phyloP scores from a whole-genome alignment of 1,284 basidiomycete species.

The Thelephora terrestris region DNA sequence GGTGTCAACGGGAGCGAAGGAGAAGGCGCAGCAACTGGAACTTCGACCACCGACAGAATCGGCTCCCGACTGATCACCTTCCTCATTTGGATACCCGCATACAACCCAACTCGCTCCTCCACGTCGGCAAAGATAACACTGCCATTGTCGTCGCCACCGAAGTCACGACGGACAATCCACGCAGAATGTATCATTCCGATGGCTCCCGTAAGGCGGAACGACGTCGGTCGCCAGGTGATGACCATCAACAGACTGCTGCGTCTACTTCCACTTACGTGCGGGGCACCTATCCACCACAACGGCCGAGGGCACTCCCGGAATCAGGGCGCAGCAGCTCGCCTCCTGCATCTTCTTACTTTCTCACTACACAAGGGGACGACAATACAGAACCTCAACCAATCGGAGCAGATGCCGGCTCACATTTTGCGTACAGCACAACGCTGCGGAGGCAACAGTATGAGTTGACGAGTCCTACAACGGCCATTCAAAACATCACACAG shows the following conservation, averaged over 20 bases:
- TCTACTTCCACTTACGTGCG: not conserved
- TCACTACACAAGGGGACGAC: slow-evolving; percentile 38
- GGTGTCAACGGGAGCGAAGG: too few species aligned
- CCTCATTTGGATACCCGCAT: too few species aligned
- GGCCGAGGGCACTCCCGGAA: slow-evolving; percentile 4
- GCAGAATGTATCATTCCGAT: too few species aligned
- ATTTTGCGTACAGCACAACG: slow-evolving; percentile 79
- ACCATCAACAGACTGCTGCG: not conserved
- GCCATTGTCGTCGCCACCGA: too few species aligned
- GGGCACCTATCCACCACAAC: not conserved
- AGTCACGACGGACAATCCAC: too few species aligned
- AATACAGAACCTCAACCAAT: slow-evolving; percentile 39
- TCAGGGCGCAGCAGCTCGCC: slow-evolving; percentile 42
- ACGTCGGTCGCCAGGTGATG: not conserved
- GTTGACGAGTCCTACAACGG: not conserved
- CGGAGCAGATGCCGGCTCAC: slow-evolving; percentile 49
- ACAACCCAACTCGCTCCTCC: too few species aligned
- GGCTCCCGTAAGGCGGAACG: not conserved
- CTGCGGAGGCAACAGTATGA: slow-evolving; percentile 56
- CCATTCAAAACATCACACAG: not conserved
- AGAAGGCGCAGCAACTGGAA: too few species aligned
- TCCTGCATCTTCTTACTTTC: slow-evolving; percentile 71
- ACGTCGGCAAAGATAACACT: too few species aligned
- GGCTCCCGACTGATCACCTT: too few species aligned
- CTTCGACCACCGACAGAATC: too few species aligned